Conservation (phyloP, 2,329 filamentous ascomycete genomes). For the Pseudogymnoascus sp. region DNA sequence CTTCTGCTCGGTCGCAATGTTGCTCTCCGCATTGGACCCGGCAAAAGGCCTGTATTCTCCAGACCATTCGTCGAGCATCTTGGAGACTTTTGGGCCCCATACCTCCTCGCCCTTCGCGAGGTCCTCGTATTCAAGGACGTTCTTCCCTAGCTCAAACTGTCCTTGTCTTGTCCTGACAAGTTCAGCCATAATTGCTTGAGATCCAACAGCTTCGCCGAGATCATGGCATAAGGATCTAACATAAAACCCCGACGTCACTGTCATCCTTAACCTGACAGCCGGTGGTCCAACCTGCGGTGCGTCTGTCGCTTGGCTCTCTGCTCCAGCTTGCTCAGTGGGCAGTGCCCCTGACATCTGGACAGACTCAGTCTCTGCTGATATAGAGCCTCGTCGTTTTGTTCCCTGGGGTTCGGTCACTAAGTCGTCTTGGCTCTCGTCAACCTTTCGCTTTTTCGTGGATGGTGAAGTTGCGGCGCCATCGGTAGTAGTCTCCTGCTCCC, state of each 20-base stretch:
- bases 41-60: conserved; percentile 14
- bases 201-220: conserved; percentile 72
- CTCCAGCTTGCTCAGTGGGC: conserved; percentile 19
- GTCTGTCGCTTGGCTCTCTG: conserved; percentile 7
- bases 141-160: conserved; percentile 65
- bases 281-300: conserved; percentile 49
- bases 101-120: conserved; percentile 67
- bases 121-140: conserved; percentile 72
- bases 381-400: conserved; percentile 19
- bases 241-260: conserved; percentile 92
- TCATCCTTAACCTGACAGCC: conserved; percentile 78
- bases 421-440: conserved; percentile 26
- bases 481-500: conserved; percentile 32
- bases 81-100: conserved; percentile 69
- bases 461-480: conserved; percentile 31
- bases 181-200: conserved; percentile 77
- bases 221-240: conserved; percentile 92
- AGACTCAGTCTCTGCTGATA: conserved; percentile 14
- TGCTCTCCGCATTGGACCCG: conserved; percentile 6
- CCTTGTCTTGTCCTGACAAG: conserved; percentile 75
- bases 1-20: background rate
- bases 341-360: conserved; percentile 28
- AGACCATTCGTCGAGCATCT: conserved; percentile 39
- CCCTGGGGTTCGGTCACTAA: conserved; percentile 22
- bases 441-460: conserved; percentile 25